Percentiles rank a stretch among this genome's conserved stretches.
phyloP scores from a whole-genome alignment of 805 yeast species.

The Candida vaughaniae region DNA sequence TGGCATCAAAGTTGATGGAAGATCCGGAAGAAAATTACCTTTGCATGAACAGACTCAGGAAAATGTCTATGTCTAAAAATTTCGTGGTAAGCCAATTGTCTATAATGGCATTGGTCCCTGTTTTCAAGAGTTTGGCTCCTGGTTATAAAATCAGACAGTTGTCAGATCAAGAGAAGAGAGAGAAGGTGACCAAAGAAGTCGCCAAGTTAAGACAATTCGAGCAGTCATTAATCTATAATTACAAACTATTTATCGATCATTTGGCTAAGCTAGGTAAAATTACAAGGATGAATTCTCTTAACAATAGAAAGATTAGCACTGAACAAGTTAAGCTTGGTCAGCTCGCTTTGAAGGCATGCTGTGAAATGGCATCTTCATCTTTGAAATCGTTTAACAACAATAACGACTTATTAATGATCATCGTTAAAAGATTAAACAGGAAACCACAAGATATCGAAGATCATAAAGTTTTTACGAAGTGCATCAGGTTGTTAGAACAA shows the following conservation, averaged over 20 bases:
- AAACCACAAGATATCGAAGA: conserved; percentile 52
- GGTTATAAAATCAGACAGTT: conserved; percentile 83
- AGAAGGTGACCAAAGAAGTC: conserved; percentile 81
- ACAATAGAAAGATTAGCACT: conserved; percentile 28
- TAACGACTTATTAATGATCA: conserved; percentile 64
- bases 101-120: conserved; percentile 75
- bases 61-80: conserved; percentile 68
- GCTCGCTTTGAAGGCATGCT: conserved; percentile 71
- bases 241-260: conserved; percentile 62
- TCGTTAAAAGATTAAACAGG: conserved; percentile 65
- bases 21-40: conserved; percentile 85
- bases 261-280: conserved; percentile 45
- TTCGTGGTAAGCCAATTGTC: conserved; percentile 68
- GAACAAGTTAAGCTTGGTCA: conserved; percentile 48
- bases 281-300: conserved; percentile 36
- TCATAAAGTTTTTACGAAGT: conserved; percentile 50
- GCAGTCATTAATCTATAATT: conserved; percentile 68
- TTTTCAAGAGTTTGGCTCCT: conserved; percentile 83
- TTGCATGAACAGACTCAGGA: conserved; percentile 62
- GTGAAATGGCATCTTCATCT: conserved; percentile 63
- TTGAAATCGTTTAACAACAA: conserved; percentile 81
- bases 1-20: conserved; percentile 75
- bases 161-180: conserved; percentile 75
- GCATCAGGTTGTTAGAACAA: conserved; percentile 66
- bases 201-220: conserved; percentile 77